These are phyloP conservation scores for Sclerotinia sclerotiorum DNA, from an alignment of 2,329 filamentous ascomycete genomes.

Conservation along the genomic window DNA sequence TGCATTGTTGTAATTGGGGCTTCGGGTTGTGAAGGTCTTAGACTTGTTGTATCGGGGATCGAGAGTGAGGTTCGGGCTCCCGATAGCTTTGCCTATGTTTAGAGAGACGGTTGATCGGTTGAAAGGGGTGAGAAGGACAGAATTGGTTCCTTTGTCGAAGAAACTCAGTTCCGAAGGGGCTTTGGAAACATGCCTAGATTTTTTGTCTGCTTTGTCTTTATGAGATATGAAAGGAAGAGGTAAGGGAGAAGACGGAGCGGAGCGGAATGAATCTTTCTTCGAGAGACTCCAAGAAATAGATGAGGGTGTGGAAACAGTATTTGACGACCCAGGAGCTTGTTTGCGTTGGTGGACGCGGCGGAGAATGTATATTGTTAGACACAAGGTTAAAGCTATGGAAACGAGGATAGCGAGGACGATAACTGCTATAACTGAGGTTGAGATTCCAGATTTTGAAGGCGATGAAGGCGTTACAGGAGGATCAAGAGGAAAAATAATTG, in stretches of 20 bases:
- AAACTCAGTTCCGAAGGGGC: conserved; percentile 16
- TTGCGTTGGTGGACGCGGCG: background rate
- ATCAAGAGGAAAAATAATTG: conserved; percentile 27
- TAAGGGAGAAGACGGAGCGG: conserved; percentile 2
- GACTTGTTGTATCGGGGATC: background rate
- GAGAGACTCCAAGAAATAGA: conserved; percentile 15
- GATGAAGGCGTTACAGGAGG: background rate
- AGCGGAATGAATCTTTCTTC: background rate
- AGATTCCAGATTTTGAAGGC: background rate
- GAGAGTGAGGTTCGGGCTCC: conserved; percentile 5
- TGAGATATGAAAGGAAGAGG: conserved; percentile 2
- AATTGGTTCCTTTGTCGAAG: conserved; percentile 21
- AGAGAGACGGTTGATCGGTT: conserved; percentile 10
- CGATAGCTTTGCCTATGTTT: conserved; percentile 17
- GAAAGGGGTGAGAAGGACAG: conserved; percentile 15
- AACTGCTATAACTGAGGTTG: background rate
- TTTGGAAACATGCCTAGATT: conserved; percentile 4
- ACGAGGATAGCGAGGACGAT: conserved; percentile 19
- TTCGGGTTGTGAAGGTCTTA: background rate
- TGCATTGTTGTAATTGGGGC: background rate
- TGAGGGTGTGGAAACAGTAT: conserved; percentile 9
- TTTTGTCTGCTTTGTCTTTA: conserved; percentile 14
- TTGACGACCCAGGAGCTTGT: background rate
- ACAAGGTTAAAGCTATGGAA: conserved; percentile 20
- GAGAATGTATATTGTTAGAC: conserved; percentile 12